Evolutionary conservation across 2,329 filamentous ascomycete genomes (phyloP).

Genomic region (Akanthomyces muscarius): DNA sequence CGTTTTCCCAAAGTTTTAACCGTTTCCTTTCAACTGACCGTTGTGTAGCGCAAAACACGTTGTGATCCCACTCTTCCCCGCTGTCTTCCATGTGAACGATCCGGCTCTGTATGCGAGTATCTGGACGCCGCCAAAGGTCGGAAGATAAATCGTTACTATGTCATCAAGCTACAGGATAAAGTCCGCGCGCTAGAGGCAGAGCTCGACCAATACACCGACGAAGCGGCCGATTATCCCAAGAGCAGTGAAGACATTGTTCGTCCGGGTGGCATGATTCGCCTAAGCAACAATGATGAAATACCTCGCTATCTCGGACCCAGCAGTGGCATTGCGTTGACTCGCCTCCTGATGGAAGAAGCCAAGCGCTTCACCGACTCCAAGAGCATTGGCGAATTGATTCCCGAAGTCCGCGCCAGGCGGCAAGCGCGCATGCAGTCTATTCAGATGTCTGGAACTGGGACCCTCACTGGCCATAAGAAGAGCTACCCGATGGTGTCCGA

Average conservation of each 20-base stretch:
- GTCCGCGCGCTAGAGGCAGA: constrained; percentile 79
- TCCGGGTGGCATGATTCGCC: constrained; percentile 77
- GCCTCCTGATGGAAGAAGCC: constrained; percentile 92
- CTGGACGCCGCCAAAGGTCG: constrained; percentile 83
- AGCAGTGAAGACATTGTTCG: constrained; percentile 82
- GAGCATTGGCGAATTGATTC: constrained; percentile 87
- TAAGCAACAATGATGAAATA: constrained; percentile 80
- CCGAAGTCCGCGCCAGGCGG: constrained; percentile 61
- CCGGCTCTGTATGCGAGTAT: constrained; percentile 89
- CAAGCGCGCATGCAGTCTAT: constrained; percentile 56
- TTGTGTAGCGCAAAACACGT: constrained; percentile 78
- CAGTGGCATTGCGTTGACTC: constrained; percentile 91
- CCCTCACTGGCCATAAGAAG: constrained; percentile 63
- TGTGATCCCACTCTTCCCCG: constrained; percentile 91
- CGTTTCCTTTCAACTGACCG: background rate
- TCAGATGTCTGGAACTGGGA: constrained; percentile 43
- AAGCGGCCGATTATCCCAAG: constrained; percentile 65
- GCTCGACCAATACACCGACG: constrained; percentile 72
- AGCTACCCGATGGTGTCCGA: constrained; percentile 89
- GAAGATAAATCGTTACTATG: constrained; percentile 86
- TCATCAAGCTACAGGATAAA: constrained; percentile 84
- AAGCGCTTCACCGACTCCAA: constrained; percentile 89
- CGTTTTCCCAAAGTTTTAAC: constrained; percentile 25
- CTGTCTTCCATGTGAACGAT: constrained; percentile 88
- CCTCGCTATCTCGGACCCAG: constrained; percentile 88